Percentiles rank a stretch among this genome's conserved stretches.
phyloP scores from a whole-genome alignment of 495 filamentous ascomycete species.

The Aspergillus wentii region DNA sequence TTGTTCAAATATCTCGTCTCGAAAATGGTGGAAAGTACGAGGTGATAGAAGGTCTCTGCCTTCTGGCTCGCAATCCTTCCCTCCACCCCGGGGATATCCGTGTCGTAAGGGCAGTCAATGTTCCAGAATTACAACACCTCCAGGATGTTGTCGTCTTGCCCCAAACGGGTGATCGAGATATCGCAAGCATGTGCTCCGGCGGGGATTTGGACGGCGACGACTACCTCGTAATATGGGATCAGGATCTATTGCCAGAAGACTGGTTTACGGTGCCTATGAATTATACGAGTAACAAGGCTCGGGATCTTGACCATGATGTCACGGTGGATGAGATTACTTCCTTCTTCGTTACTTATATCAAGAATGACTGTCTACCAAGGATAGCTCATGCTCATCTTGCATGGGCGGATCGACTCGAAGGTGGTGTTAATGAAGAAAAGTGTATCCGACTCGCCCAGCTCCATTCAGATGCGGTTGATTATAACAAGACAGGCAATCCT shows the following conservation, averaged over 20 bases:
- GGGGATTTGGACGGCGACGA: slow-evolving; percentile 97
- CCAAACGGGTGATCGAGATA: slow-evolving; percentile 72
- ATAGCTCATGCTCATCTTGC: slow-evolving; percentile 86
- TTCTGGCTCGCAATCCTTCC: slow-evolving; percentile 88
- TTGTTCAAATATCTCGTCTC: slow-evolving; percentile 66
- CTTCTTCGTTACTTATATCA: slow-evolving; percentile 94
- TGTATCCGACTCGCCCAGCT: slow-evolving; percentile 75
- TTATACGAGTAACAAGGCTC: slow-evolving; percentile 49
- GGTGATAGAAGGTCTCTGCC: slow-evolving; percentile 72
- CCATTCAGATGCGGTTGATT: slow-evolving; percentile 91
- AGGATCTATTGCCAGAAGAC: slow-evolving; percentile 60
- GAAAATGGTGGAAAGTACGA: slow-evolving; percentile 47
- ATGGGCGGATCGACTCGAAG: slow-evolving; percentile 56
- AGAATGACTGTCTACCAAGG: slow-evolving; percentile 72
- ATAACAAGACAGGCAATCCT: slow-evolving; percentile 78
- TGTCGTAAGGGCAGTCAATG: slow-evolving; percentile 79
- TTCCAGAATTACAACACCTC: slow-evolving; percentile 65
- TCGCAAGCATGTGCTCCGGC: slow-evolving; percentile 92
- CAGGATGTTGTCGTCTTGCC: slow-evolving; percentile 85
- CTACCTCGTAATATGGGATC: slow-evolving; percentile 91
- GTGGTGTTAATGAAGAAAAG: slow-evolving; percentile 61
- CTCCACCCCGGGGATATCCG: slow-evolving; percentile 92
- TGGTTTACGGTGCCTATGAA: slow-evolving; percentile 75
- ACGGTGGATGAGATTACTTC: slow-evolving; percentile 63
- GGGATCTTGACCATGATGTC: slow-evolving; percentile 53